These are phyloP conservation scores for Cryptosporidium xiaoi DNA, from an alignment of 169 alveolate species.

Conservation along the genomic window DNA sequence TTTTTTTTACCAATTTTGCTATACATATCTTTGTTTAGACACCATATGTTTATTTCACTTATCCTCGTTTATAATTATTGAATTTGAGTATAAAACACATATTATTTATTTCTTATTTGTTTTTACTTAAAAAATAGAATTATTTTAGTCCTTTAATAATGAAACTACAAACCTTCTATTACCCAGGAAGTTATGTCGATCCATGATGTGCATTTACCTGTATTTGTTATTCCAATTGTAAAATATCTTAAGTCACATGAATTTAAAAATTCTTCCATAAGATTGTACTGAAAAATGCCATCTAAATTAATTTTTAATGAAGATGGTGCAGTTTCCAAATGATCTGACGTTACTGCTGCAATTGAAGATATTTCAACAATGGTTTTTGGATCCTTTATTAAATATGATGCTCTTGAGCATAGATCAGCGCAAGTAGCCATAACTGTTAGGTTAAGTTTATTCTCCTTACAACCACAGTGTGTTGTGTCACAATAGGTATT, in stretches of 20 bases:
- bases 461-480: constrained; percentile 9
- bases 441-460: neutral
- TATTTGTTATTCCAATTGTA: constrained; percentile 29
- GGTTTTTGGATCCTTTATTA: constrained; percentile 21
- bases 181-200: constrained; percentile 31
- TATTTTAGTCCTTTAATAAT: neutral
- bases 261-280: neutral
- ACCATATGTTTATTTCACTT: neutral
- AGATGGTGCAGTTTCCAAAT: constrained; percentile 31
- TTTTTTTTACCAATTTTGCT: neutral
- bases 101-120: too few relatives aligned
- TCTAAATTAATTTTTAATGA: neutral
- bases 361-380: neutral
- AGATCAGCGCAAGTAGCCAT: constrained; percentile 10
- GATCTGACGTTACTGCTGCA: neutral
- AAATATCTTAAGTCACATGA: constrained; percentile 41
- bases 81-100: too few relatives aligned
- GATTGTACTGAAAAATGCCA: neutral
- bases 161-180: neutral
- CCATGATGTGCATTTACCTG: constrained; percentile 42
- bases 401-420: constrained; percentile 13
- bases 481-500: constrained; percentile 46
- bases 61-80: too few relatives aligned
- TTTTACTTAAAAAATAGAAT: too few relatives aligned
- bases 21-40: neutral